Percentiles rank a stretch among this genome's conserved stretches.
phyloP scores from a whole-genome alignment of 257 asterid genomes.

The Verbascum thapsus region DNA sequence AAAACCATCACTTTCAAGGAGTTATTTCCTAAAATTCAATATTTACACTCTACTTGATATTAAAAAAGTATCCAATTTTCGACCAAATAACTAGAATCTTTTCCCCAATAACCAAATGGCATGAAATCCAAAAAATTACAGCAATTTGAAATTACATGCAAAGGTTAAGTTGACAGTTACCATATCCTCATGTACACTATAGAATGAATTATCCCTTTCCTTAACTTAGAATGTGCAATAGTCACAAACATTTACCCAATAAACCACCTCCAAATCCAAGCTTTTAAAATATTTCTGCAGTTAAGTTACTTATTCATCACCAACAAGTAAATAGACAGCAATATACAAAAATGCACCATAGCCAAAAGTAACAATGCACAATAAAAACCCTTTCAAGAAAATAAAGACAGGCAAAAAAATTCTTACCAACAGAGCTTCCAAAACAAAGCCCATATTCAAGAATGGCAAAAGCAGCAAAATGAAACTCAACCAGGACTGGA shows the following conservation, averaged over 20 bases:
- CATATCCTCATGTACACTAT: neutral
- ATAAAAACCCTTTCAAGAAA: neutral
- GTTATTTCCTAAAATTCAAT: neutral
- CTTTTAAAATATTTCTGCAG: neutral
- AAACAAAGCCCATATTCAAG: neutral
- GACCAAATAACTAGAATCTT: neutral
- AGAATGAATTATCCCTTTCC: too few species aligned
- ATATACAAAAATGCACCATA: neutral
- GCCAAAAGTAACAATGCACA: neutral
- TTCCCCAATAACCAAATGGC: neutral
- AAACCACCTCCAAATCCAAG: too few species aligned
- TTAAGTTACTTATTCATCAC: too few species aligned
- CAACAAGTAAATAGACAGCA: too few species aligned
- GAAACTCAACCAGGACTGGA: constrained; percentile 29
- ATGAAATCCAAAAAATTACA: neutral
- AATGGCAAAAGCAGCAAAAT: constrained; percentile 7
- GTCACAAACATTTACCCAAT: too few species aligned
- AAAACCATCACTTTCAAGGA: neutral
- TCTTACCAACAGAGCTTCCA: neutral
- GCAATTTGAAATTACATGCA: neutral
- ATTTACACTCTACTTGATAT: neutral
- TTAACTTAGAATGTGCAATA: too few species aligned
- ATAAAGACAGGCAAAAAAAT: neutral
- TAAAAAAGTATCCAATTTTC: neutral
- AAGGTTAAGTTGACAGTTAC: neutral